Base-by-base conservation (phyloP, 177 flowering plant species). In the Vitis hybrid region DNA sequence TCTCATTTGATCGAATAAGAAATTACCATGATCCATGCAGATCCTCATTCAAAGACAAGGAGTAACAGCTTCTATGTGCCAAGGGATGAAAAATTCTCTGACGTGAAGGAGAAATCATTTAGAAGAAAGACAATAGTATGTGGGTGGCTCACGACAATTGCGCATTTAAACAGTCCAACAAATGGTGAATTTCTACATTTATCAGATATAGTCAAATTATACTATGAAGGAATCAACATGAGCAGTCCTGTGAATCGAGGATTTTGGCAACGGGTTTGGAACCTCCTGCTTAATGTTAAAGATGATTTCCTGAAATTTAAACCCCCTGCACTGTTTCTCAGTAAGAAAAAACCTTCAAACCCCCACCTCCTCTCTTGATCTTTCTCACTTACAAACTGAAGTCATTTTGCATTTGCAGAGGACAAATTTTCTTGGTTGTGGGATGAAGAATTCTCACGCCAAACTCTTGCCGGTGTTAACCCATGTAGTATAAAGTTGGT, bases 391-490 rank as follows among this genome's bases (percentile, higher is more conserved):
- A 35, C 41, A 35, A 35, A 6, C 41, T 35, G 41, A 6, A 35
- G 4, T 35, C 41, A 4, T 4, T 35, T 4, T 35, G 41, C 41
- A 35, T 35, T 35, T 35, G 53, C 77, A 76, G 78, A 61, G 55
- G 78, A 71, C 48, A 62, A 52, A 10, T 66, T 67, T 17, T 53
- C 58, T 11, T 76, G 78, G 74, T 41, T 61, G 15, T 24, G 57
- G 9, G 78, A 71, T 32, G 71, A 66, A 13, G 78, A 76, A 63
- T 76, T 76, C 62, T 58, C 68, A 35, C 41, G 41, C 41, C 41
- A 4, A 12, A 77, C 75, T 14, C 79, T 82, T 58, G 84, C 84
- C 6, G 84, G 84, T 54, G 54, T 79, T 1, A 77, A 82, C 41
- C 84, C 83, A 0, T 65, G 6, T 30, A 49, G 63, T 66, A 72